Base-by-base conservation (phyloP, 2,329 filamentous ascomycete genomes). In the Pezicula rhizophila region DNA sequence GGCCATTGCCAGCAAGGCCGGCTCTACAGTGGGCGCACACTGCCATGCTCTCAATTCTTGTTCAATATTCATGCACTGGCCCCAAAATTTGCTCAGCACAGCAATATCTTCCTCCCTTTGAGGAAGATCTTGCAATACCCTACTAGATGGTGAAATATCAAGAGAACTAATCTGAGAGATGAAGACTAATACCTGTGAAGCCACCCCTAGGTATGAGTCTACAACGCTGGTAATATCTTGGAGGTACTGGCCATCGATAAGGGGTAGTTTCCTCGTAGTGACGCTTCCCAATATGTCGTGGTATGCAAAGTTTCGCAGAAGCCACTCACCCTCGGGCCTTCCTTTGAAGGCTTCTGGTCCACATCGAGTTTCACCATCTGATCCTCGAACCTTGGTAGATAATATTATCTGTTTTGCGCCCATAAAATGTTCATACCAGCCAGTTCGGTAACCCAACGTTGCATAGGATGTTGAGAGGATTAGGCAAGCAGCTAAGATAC, bases 91-190 rank as follows among this genome's bases (percentile, higher is more conserved):
- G 31, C n/a, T 34, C n/a, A n/a, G n/a, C 31, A 8, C n/a, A n/a
- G n/a, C n/a, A n/a, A n/a, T n/a, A n/a, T n/a, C n/a, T n/a, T n/a
- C n/a, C n/a, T n/a, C n/a, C n/a, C n/a, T n/a, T n/a, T n/a, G n/a
- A n/a, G n/a, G n/a, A n/a, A n/a, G n/a, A n/a, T n/a, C n/a, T n/a
- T n/a, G n/a, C n/a, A n/a, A n/a, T n/a, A n/a, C n/a, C n/a, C n/a
- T n/a, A n/a, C n/a, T n/a, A n/a, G n/a, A n/a, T n/a, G n/a, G n/a
- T n/a, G n/a, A n/a, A n/a, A n/a, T n/a, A 34, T 66, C 73, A 8
- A 66, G 70, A 42, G 70, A 72, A 35, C 71, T 72, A 42, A 46
- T 46, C 33, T 46, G 20, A 35, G 70, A 72, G 45, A 49, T 31
- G 38, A 47, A 26, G 59, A 68, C 17, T 26, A 52, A 38, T 12